Conservation (phyloP, 2,329 filamentous ascomycete genomes). For the Clarireedia hainanense region DNA sequence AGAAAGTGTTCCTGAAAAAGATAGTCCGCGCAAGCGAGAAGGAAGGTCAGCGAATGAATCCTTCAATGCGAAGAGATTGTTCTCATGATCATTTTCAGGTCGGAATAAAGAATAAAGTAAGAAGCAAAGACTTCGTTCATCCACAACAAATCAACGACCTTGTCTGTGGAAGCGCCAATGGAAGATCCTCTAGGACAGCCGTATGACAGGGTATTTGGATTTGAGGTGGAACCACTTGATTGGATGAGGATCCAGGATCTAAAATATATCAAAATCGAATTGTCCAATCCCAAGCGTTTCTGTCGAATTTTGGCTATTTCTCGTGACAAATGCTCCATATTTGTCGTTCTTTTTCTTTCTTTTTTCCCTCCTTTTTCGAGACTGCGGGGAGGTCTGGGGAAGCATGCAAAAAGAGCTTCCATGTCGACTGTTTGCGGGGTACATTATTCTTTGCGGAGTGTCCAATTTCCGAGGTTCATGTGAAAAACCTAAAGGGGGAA, state of each 20-base stretch:
- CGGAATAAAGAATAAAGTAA: not conserved
- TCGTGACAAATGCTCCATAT: not conserved
- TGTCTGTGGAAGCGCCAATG: too few relatives aligned
- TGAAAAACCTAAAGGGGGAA: too few relatives aligned
- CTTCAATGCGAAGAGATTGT: not conserved
- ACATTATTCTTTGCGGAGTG: not conserved
- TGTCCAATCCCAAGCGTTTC: too few relatives aligned
- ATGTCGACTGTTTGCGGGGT: not conserved
- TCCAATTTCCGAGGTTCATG: too few relatives aligned
- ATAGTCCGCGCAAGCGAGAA: not conserved
- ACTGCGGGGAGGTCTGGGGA: not conserved
- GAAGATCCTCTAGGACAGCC: too few relatives aligned
- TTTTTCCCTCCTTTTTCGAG: not conserved
- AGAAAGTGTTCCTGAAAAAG: not conserved
- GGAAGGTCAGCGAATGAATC: too few relatives aligned
- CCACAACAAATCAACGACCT: not conserved
- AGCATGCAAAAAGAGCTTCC: not conserved
- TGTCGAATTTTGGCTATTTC: too few relatives aligned
- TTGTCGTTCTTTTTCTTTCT: not conserved
- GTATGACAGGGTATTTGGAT: too few relatives aligned
- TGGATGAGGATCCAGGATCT: too few relatives aligned
- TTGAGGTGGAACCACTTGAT: too few relatives aligned
- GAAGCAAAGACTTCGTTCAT: not conserved
- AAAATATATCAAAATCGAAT: too few relatives aligned
- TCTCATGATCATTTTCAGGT: not conserved